Percentiles rank a stretch among this genome's conserved stretches.
Conservation (phyloP, 257 asterid genomes). For the Solanum pennellii region DNA sequence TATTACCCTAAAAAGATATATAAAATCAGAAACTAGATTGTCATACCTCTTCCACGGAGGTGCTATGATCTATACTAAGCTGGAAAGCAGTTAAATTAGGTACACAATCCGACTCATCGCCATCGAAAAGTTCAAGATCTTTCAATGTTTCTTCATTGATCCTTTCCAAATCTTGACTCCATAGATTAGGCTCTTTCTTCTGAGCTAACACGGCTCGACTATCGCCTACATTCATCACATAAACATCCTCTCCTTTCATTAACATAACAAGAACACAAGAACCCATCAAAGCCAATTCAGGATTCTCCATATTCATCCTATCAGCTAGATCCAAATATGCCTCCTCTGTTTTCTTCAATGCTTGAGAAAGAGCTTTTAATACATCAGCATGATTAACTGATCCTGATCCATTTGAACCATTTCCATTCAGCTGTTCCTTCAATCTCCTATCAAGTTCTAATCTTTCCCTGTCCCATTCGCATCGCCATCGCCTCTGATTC, state of each 20-base stretch:
- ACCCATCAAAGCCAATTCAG: conserved; percentile 96
- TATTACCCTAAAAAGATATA: neutral
- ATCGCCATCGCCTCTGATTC: conserved; percentile 82
- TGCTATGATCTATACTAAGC: conserved; percentile 83
- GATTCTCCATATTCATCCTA: conserved; percentile 66
- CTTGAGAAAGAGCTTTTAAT: conserved; percentile 63
- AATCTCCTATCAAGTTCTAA: conserved; percentile 77
- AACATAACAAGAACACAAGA: conserved; percentile 92
- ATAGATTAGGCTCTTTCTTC: conserved; percentile 71
- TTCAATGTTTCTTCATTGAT: conserved; percentile 75
- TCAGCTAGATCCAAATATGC: conserved; percentile 76
- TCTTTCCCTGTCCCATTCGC: conserved; percentile 86
- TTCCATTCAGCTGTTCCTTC: conserved; percentile 43
- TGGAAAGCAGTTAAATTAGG: conserved; percentile 62
- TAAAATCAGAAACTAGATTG: neutral
- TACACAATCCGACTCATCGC: conserved; percentile 16
- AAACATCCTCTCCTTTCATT: conserved; percentile 91
- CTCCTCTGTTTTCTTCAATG: conserved; percentile 73
- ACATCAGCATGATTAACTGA: conserved; percentile 56
- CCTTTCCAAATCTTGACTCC: conserved; percentile 95
- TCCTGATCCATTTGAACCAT: conserved; percentile 20
- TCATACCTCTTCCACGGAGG: conserved; percentile 68
- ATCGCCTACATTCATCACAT: conserved; percentile 93
- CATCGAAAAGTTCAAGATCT: conserved; percentile 66
- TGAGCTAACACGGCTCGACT: conserved; percentile 86